Evolutionary conservation across 1,139 yeast species (phyloP).

Genomic region (Wickerhamomyces sp.): DNA sequence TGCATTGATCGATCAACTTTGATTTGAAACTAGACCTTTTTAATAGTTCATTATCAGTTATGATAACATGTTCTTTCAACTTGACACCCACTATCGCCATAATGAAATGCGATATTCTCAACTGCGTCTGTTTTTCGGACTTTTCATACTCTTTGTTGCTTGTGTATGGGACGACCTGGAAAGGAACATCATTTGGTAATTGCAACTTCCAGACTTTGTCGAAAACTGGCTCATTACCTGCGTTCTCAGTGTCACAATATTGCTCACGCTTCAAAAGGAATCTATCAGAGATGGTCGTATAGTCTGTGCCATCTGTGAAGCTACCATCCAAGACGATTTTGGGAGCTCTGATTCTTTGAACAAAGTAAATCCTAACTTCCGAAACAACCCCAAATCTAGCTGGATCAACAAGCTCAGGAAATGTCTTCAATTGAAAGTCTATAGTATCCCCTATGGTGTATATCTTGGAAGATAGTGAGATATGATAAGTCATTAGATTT

Average conservation of each 20-base stretch:
- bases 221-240: constrained; percentile 6
- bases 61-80: background rate
- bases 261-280: background rate
- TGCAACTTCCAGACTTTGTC: constrained; percentile 6
- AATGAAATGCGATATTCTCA: constrained; percentile 12
- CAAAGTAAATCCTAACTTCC: constrained; percentile 10
- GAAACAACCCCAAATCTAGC: constrained; percentile 7
- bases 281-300: background rate
- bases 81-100: constrained; percentile 8
- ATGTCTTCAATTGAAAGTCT: constrained; percentile 8
- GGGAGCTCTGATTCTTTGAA: constrained; percentile 15
- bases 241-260: constrained; percentile 1
- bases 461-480: constrained; percentile 14
- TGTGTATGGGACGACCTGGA: constrained; percentile 13
- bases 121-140: background rate
- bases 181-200: constrained; percentile 9
- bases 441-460: constrained; percentile 10
- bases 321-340: background rate
- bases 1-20: too few species aligned
- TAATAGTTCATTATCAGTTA: too few species aligned
- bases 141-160: constrained; percentile 8
- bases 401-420: constrained; percentile 1
- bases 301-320: background rate
- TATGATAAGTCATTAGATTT: constrained; percentile 10
- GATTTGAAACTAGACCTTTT: too few species aligned